These are phyloP conservation scores for Phytopythium oedochilum DNA, from an alignment of 352 stramenopile genomes.

Conservation along the genomic window DNA sequence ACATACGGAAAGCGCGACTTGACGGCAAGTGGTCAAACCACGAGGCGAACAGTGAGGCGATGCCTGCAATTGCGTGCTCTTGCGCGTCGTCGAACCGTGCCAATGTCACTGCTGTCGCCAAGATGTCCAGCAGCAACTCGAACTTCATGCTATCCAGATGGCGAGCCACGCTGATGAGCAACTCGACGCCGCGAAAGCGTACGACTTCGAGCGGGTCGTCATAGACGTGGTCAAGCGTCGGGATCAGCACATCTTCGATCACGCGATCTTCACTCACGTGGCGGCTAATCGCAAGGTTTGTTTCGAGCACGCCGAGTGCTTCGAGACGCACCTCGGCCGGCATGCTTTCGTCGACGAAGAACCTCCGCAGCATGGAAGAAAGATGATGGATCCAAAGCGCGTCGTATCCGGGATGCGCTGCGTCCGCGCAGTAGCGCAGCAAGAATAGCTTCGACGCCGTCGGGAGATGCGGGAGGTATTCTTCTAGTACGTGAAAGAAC, in stretches of 20 bases:
- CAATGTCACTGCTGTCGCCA: constrained; percentile 60
- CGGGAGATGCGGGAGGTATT: constrained; percentile 64
- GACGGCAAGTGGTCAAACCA: constrained; percentile 79
- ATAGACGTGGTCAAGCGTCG: constrained; percentile 61
- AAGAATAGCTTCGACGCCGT: constrained; percentile 56
- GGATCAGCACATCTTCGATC: constrained; percentile 80
- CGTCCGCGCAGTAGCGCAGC: constrained; percentile 54
- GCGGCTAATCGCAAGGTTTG: constrained; percentile 71
- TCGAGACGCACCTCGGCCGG: constrained; percentile 52
- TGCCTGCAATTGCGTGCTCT: constrained; percentile 41
- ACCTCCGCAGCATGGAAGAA: constrained; percentile 42
- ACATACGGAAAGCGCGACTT: constrained; percentile 65
- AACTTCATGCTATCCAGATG: constrained; percentile 82
- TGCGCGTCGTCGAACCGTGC: constrained; percentile 71
- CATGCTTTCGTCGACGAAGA: constrained; percentile 48
- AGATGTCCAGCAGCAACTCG: constrained; percentile 69
- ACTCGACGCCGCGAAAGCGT: constrained; percentile 45
- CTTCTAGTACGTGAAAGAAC: constrained; percentile 70
- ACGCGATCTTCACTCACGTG: constrained; percentile 83
- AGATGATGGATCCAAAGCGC: constrained; percentile 62
- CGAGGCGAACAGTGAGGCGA: constrained; percentile 73
- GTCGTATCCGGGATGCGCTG: constrained; percentile 61
- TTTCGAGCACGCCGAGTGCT: constrained; percentile 59
- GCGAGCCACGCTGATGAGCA: constrained; percentile 65
- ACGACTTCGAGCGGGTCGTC: constrained; percentile 61